Percentiles rank a stretch among this genome's conserved stretches.
Evolutionary conservation across 495 filamentous ascomycete species (phyloP).

Genomic region (Rusavskia elegans): DNA sequence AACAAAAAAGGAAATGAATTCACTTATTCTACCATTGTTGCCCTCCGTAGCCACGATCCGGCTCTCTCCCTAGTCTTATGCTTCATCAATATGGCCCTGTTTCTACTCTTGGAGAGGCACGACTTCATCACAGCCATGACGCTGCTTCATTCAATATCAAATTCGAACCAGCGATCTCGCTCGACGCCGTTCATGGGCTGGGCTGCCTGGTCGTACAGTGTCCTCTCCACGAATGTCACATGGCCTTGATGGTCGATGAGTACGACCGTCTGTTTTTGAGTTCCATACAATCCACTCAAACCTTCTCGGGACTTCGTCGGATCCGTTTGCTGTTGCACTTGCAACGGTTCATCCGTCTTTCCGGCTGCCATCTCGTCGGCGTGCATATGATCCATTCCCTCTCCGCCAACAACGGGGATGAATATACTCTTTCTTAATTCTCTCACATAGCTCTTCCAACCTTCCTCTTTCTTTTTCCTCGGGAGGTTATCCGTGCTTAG

Average conservation of each 20-base stretch:
- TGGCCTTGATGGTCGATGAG: constrained; percentile 61
- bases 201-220: constrained; percentile 56
- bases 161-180: constrained; percentile 48
- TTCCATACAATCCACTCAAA: constrained; percentile 64
- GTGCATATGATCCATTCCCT: constrained; percentile 28
- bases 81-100: too few relatives aligned
- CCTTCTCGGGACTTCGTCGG: constrained; percentile 10
- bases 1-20: too few relatives aligned
- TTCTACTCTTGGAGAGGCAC: too few relatives aligned
- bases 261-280: constrained; percentile 78
- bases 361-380: constrained; percentile 35
- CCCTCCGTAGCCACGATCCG: too few relatives aligned
- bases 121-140: neutral
- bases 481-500: constrained; percentile 64
- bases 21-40: too few relatives aligned
- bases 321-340: constrained; percentile 8
- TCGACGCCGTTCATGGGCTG: constrained; percentile 40
- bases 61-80: too few relatives aligned
- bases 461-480: constrained; percentile 31
- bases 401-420: constrained; percentile 54
- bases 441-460: constrained; percentile 53
- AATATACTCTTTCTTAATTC: constrained; percentile 69
- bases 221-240: constrained; percentile 69
- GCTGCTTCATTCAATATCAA: constrained; percentile 32
- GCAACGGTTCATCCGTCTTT: constrained; percentile 14